These are phyloP conservation scores for Raphanus raphanistrum DNA, from an alignment of 345 rosid genomes.

Conservation along the genomic window DNA sequence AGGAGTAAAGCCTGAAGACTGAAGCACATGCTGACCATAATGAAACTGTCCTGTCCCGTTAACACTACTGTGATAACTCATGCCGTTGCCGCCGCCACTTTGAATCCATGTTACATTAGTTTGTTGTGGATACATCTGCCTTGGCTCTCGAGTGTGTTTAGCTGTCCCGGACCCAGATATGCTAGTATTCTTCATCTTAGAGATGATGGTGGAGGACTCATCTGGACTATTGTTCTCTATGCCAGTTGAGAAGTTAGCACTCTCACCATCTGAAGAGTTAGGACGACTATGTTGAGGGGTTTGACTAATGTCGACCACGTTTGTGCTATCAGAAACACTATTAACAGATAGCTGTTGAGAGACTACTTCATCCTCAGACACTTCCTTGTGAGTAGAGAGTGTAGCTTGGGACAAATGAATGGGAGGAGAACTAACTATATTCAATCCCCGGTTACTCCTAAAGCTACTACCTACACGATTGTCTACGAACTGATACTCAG, in stretches of 20 bases:
- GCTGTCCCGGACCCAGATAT: slow-evolving; percentile 33
- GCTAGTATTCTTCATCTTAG: slow-evolving; percentile 44
- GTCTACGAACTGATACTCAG: slow-evolving; percentile 31
- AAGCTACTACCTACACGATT: slow-evolving; percentile 20
- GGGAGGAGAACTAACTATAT: slow-evolving; percentile 21
- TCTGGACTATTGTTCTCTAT: slow-evolving; percentile 22
- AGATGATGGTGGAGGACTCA: slow-evolving; percentile 24
- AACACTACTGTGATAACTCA: slow-evolving; percentile 27
- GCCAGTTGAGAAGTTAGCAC: slow-evolving; percentile 25
- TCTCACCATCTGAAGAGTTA: slow-evolving; percentile 43
- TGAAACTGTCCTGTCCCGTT: slow-evolving; percentile 42
- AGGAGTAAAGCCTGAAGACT: slow-evolving; percentile 55
- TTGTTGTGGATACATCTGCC: slow-evolving; percentile 37
- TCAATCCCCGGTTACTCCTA: slow-evolving; percentile 39
- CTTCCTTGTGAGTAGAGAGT: slow-evolving; percentile 66
- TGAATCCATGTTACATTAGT: slow-evolving; percentile 45
- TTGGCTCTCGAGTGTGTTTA: slow-evolving; percentile 37
- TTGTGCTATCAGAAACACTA: slow-evolving; percentile 23
- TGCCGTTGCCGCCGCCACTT: slow-evolving; percentile 26
- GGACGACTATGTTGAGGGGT: slow-evolving; percentile 47
- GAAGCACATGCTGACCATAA: slow-evolving; percentile 47
- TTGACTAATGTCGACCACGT: neutral
- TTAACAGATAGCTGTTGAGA: slow-evolving; percentile 37
- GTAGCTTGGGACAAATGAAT: slow-evolving; percentile 39
- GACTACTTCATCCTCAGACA: slow-evolving; percentile 47